Percentiles rank a stretch among this genome's conserved stretches.
phyloP scores from a whole-genome alignment of 148 eudicot genomes.

The Rhododendron ferrugineum region DNA sequence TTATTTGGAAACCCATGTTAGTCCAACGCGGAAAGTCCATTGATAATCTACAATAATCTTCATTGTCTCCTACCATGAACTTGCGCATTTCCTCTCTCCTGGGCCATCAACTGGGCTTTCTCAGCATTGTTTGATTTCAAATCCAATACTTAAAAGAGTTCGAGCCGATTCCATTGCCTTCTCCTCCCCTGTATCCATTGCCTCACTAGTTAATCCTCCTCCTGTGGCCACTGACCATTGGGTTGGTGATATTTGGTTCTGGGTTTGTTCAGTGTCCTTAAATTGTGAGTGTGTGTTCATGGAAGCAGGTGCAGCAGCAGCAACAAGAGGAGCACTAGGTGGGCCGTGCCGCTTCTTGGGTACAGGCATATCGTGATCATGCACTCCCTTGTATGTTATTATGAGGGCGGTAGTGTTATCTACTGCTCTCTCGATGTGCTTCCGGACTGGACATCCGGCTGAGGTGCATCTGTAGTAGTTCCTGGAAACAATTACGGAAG shows the following conservation, averaged over 20 bases:
- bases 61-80: background rate
- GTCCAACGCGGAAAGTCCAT: background rate
- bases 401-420: conserved; percentile 40
- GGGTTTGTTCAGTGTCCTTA: conserved; percentile 20
- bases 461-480: conserved; percentile 89
- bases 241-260: conserved; percentile 18
- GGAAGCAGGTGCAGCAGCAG: conserved; percentile 31
- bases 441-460: conserved; percentile 82
- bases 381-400: conserved; percentile 72
- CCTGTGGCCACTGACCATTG: conserved; percentile 30
- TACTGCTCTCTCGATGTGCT: conserved; percentile 73
- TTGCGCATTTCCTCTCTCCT: background rate
- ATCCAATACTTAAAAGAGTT: conserved; percentile 56
- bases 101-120: background rate
- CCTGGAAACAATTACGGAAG: conserved; percentile 31
- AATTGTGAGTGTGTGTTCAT: conserved; percentile 15
- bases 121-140: conserved; percentile 63
- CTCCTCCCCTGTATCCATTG: conserved; percentile 26
- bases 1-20: background rate
- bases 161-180: conserved; percentile 49
- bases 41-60: background rate
- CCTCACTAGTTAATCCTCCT: conserved; percentile 22
- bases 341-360: conserved; percentile 49
- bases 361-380: conserved; percentile 73
- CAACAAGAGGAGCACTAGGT: conserved; percentile 22